Percentiles rank a stretch among this genome's conserved stretches.
Evolutionary conservation across 2,329 filamentous ascomycete genomes (phyloP).

Genomic region (Pyrenochaeta sp.): DNA sequence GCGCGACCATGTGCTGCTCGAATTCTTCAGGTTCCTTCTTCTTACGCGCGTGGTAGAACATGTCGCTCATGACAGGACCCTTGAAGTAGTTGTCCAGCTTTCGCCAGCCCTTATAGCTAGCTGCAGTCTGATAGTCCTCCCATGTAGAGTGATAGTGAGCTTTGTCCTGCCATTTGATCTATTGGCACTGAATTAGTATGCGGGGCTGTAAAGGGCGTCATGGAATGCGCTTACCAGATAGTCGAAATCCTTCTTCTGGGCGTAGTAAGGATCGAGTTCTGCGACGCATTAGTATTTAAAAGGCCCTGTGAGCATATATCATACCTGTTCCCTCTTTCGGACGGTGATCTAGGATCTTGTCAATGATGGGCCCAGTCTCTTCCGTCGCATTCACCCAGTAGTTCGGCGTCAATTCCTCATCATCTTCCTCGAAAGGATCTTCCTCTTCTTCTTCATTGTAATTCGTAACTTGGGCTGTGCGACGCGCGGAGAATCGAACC

Average conservation of each 20-base stretch:
- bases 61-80: slow-evolving; percentile 81
- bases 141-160: slow-evolving; percentile 96
- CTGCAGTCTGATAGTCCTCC: slow-evolving; percentile 80
- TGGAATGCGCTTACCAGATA: slow-evolving; percentile 64
- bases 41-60: slow-evolving; percentile 65
- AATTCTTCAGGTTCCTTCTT: slow-evolving; percentile 81
- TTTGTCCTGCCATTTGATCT: slow-evolving; percentile 96
- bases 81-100: slow-evolving; percentile 95
- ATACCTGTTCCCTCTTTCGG: slow-evolving; percentile 69
- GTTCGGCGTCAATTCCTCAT: slow-evolving; percentile 70
- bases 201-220: not conserved
- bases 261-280: slow-evolving; percentile 47
- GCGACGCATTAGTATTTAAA: slow-evolving; percentile 26
- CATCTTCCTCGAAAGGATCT: slow-evolving; percentile 64
- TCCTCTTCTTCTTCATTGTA: slow-evolving; percentile 74
- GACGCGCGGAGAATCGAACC: slow-evolving; percentile 89
- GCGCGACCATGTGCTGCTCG: slow-evolving; percentile 94
- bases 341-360: slow-evolving; percentile 88
- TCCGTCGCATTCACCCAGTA: slow-evolving; percentile 76
- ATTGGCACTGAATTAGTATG: slow-evolving; percentile 38
- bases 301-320: slow-evolving; percentile 6
- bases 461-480: slow-evolving; percentile 76
- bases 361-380: slow-evolving; percentile 84
- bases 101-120: slow-evolving; percentile 81
- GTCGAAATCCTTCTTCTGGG: slow-evolving; percentile 79